These are phyloP conservation scores for Rosa rugosa DNA, from an alignment of 306 rosid species.

Conservation along the genomic window DNA sequence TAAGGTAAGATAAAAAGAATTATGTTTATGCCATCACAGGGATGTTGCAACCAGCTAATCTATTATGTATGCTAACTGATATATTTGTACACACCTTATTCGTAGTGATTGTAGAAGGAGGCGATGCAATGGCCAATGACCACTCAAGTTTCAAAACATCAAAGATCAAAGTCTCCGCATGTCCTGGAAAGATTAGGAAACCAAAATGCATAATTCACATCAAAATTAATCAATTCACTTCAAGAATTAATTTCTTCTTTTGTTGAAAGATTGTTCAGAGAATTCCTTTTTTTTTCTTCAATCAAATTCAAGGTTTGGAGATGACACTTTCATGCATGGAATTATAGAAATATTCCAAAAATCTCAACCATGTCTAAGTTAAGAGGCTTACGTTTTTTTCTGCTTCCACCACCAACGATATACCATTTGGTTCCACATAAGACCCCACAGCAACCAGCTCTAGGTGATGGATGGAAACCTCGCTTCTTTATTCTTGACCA, in stretches of 20 bases:
- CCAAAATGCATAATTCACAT: background rate
- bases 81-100: slow-evolving; percentile 40
- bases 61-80: background rate
- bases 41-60: background rate
- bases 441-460: slow-evolving; percentile 90
- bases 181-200: slow-evolving; percentile 49
- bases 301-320: background rate
- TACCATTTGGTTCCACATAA: slow-evolving; percentile 93
- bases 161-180: slow-evolving; percentile 79
- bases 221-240: background rate
- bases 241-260: background rate
- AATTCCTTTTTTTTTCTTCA: no score
- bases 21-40: slow-evolving; percentile 1
- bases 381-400: slow-evolving; percentile 72
- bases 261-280: background rate
- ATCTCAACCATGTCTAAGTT: slow-evolving; percentile 16
- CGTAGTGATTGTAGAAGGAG: slow-evolving; percentile 76
- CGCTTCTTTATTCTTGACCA: slow-evolving; percentile 83
- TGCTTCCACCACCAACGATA: slow-evolving; percentile 93
- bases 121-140: slow-evolving; percentile 64
- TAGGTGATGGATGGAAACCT: slow-evolving; percentile 92
- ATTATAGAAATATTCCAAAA: slow-evolving; percentile 12
- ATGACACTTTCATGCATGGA: background rate
- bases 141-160: slow-evolving; percentile 76
- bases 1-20: slow-evolving; percentile 20